Evolutionary conservation across 2,329 filamentous ascomycete species (phyloP), one percentile per base, ranked within the genome.

Genomic region (Xylariaceae sp.): DNA sequence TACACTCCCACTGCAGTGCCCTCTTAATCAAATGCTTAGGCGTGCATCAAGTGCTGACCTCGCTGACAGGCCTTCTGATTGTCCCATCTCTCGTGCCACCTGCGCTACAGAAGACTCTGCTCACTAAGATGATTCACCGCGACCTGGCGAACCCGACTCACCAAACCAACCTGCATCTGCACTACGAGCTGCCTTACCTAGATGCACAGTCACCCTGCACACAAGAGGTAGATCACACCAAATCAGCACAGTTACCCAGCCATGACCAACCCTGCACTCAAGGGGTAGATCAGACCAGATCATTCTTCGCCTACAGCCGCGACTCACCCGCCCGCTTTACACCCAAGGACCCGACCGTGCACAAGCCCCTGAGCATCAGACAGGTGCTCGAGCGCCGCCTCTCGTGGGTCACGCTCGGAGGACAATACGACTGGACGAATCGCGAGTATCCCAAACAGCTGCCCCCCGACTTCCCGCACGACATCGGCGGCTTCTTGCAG

Each of bases 391-490:
- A 85, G 49, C 87, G 85, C 55, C 91, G 89, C 54, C 78, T 97
- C 19, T 89, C 92, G 58, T 99, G 94, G 94, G 81, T 95, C 39
- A 97, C 92, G 0, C 80, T 99, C 2, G 94, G 94, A 44, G 92
- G 90, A 0, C 94, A 97, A 67, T 97, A 97, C 68, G 89, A 97
- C 71, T 97, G 92, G 94, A 95, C 90, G 0, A 81, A 82, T 49
- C 91, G 95, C 58, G 72, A 81, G 11, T 97, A 97, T 63, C 90
- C 91, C 0, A 66, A 74, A 10, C 75, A 78, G n/a, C 52, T 66
- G 3, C 85, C 87, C 1, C 89, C 89, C 0, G 62, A 71, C 0
- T 96, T 96, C 59, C 91, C 92, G 0, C 38, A 66, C 1, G 90
- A 96, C 62, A 77, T 95, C 43, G 82, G 82, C 4, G 67, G 64